These are phyloP conservation scores for Cladophialophora psammophila DNA, from an alignment of 2,329 filamentous ascomycete genomes.

Conservation along the genomic window DNA sequence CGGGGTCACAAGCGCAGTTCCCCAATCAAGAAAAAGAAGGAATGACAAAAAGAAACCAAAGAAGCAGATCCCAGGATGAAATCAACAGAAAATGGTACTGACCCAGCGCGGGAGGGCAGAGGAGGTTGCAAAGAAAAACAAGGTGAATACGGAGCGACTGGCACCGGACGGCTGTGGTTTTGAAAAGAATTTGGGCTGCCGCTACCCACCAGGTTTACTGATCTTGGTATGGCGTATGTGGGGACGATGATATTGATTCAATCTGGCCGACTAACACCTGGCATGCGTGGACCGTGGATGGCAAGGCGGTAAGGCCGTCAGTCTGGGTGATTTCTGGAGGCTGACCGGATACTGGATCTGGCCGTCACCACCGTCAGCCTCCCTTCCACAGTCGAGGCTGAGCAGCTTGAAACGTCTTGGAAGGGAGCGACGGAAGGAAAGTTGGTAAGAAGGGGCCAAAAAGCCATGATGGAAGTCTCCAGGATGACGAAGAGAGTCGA, in stretches of 20 bases:
- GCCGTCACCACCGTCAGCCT: not conserved
- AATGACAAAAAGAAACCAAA: constrained; percentile 13
- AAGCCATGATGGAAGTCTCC: constrained; percentile 2
- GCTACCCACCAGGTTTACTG: constrained; percentile 21
- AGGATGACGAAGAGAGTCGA: constrained; percentile 7
- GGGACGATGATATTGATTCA: constrained; percentile 22
- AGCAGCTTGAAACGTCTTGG: not conserved
- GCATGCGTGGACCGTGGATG: not conserved
- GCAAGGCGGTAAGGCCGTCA: constrained; percentile 24
- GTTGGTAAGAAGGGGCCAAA: not conserved
- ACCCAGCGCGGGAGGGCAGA: not conserved
- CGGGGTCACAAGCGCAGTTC: constrained; percentile 12
- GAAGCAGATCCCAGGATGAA: not conserved
- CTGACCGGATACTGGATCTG: not conserved
- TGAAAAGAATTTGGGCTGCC: constrained; percentile 17
- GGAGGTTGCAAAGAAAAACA: not conserved
- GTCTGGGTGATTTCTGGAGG: constrained; percentile 8
- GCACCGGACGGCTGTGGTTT: constrained; percentile 3
- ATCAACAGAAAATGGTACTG: constrained; percentile 4
- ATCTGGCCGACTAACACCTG: not conserved
- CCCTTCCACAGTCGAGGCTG: not conserved
- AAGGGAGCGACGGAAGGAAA: not conserved
- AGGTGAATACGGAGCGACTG: constrained; percentile 12
- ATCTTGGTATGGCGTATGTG: constrained; percentile 36
- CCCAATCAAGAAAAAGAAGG: constrained; percentile 6